A percentile compares a stretch with the other conserved stretches of the same genome.
These are phyloP conservation scores for Wickerhamomyces tratensis DNA, from an alignment of 805 yeast species.

Conservation along the genomic window DNA sequence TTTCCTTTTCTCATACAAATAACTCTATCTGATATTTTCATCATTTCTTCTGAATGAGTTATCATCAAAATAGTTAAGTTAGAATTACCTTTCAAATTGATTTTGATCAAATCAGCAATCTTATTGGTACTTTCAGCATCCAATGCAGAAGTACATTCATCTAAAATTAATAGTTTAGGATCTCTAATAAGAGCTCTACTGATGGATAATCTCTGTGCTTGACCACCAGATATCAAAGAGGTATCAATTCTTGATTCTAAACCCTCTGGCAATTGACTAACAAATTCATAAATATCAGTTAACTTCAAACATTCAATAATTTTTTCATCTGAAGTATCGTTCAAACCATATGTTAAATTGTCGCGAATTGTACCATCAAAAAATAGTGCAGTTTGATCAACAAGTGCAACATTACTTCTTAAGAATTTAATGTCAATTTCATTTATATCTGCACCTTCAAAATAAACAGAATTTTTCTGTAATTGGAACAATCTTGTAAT, in stretches of 20 bases:
- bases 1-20: slow-evolving; percentile 40
- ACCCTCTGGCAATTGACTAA: slow-evolving; percentile 44
- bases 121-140: slow-evolving; percentile 51
- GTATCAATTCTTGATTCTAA: slow-evolving; percentile 49
- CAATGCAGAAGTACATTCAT: slow-evolving; percentile 85
- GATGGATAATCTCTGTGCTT: slow-evolving; percentile 74
- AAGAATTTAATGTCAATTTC: slow-evolving; percentile 35
- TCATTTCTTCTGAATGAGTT: slow-evolving; percentile 67
- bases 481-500: slow-evolving; percentile 43
- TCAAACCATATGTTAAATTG: slow-evolving; percentile 56
- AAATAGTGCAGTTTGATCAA: slow-evolving; percentile 65
- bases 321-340: slow-evolving; percentile 22
- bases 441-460: slow-evolving; percentile 40
- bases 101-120: slow-evolving; percentile 39
- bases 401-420: slow-evolving; percentile 51
- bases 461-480: slow-evolving; percentile 26
- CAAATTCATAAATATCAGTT: slow-evolving; percentile 46
- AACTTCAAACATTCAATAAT: slow-evolving; percentile 29
- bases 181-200: slow-evolving; percentile 69
- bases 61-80: slow-evolving; percentile 48
- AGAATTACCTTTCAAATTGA: slow-evolving; percentile 19
- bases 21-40: slow-evolving; percentile 44
- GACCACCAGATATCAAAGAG: slow-evolving; percentile 74
- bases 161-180: slow-evolving; percentile 56
- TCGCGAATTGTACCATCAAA: slow-evolving; percentile 68